These are phyloP conservation scores for Cladosporium sp. DNA, from an alignment of 2,329 filamentous ascomycete species.

Conservation along the genomic window DNA sequence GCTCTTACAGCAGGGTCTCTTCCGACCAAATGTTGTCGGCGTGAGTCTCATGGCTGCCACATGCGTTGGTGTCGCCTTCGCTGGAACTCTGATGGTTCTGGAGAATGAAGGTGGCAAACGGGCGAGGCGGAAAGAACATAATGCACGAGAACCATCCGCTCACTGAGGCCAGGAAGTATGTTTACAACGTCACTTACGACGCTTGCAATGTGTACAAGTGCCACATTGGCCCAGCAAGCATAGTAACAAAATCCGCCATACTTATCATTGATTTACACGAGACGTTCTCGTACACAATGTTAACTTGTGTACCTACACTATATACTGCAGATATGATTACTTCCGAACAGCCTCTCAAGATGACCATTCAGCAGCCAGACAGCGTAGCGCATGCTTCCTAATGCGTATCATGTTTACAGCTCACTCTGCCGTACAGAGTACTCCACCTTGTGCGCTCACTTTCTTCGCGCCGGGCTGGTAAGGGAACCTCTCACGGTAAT, in stretches of 20 bases:
- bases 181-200: too few relatives aligned
- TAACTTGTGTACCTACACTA: too few relatives aligned
- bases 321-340: too few relatives aligned
- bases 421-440: too few relatives aligned
- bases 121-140: conserved; percentile 2
- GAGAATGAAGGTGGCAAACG: conserved; percentile 29
- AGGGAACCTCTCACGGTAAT: conserved; percentile 43
- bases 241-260: background rate
- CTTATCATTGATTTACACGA: background rate
- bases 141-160: background rate
- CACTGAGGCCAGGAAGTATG: background rate
- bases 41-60: conserved; percentile 31
- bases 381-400: too few relatives aligned
- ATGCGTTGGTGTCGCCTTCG: conserved; percentile 35
- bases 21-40: conserved; percentile 39
- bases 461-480: conserved; percentile 30
- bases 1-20: conserved; percentile 46
- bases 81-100: conserved; percentile 32
- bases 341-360: too few relatives aligned
- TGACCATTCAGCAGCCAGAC: too few relatives aligned
- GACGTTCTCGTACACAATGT: too few relatives aligned
- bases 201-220: background rate
- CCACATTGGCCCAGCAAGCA: background rate
- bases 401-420: too few relatives aligned
- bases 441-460: background rate